phyloP scores from a whole-genome alignment of 192 early-diverging fungal species.

The Jimgerdemannia flammicorona region DNA sequence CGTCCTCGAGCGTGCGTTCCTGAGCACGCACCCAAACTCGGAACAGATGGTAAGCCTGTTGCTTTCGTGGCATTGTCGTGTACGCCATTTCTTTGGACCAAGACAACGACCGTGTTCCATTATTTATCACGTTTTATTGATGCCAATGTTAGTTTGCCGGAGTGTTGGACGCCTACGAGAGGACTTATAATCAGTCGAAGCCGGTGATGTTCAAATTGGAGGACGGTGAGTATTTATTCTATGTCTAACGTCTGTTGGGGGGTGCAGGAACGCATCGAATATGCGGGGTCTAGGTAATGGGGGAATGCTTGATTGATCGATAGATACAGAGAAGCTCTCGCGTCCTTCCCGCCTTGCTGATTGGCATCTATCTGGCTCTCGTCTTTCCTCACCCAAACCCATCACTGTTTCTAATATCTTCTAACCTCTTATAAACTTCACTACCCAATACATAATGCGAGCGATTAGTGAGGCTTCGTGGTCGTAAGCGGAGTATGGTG shows the following conservation, averaged over 20 bases:
- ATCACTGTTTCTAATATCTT: no score
- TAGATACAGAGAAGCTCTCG: no score
- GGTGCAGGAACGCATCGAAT: no score
- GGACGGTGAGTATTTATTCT: constrained; percentile 57
- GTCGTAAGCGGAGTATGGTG: constrained; percentile 79
- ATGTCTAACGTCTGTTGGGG: no score
- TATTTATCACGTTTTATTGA: no score
- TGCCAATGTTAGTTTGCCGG: constrained; percentile 78
- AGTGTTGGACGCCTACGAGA: constrained; percentile 67
- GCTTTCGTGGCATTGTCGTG: no score
- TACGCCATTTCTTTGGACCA: background rate
- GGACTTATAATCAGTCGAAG: constrained; percentile 52
- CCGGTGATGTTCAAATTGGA: constrained; percentile 67
- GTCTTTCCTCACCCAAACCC: no score
- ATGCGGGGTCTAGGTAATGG: background rate
- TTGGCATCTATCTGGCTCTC: background rate
- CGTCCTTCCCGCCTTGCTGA: no score
- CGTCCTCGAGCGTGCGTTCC: constrained; percentile 92
- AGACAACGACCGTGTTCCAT: no score
- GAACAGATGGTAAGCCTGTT: constrained; percentile 59
- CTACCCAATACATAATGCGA: no score
- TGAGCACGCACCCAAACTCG: constrained; percentile 89
- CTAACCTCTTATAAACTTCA: no score
- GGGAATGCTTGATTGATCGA: no score
- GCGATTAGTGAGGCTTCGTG: constrained; percentile 64